Percentiles rank a stretch among this genome's conserved stretches.
These are phyloP conservation scores for Exophiala bonariae DNA, from an alignment of 2,329 filamentous ascomycete species.

Conservation along the genomic window DNA sequence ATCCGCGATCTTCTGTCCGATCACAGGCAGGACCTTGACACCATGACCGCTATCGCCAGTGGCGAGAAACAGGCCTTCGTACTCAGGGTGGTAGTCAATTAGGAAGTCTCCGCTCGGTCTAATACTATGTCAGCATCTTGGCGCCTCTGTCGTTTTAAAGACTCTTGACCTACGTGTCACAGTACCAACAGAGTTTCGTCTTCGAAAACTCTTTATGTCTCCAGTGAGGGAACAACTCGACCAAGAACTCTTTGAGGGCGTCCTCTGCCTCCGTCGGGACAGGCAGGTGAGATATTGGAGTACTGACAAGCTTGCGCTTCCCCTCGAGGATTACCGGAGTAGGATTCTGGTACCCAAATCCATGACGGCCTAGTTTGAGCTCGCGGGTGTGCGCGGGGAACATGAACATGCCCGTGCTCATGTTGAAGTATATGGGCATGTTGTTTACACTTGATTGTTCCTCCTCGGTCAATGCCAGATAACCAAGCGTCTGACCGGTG, in stretches of 20 bases:
- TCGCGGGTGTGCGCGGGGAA: conserved; percentile 49
- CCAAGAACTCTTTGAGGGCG: conserved; percentile 1
- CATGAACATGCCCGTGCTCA: conserved; percentile 51
- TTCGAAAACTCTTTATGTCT: background rate
- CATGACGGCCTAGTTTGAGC: conserved; percentile 70
- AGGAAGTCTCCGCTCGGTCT: conserved; percentile 9
- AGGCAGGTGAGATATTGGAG: too few species aligned
- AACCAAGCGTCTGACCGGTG: conserved; percentile 78
- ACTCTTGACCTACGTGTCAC: too few species aligned
- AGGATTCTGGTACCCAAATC: conserved; percentile 59
- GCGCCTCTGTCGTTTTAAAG: too few species aligned
- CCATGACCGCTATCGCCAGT: conserved; percentile 51
- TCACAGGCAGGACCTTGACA: conserved; percentile 53
- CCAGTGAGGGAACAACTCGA: background rate
- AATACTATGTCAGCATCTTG: background rate
- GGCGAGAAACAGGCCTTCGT: conserved; percentile 43
- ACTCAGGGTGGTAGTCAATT: conserved; percentile 3
- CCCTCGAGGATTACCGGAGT: conserved; percentile 1
- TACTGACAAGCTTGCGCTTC: too few species aligned
- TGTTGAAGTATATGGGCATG: conserved; percentile 62
- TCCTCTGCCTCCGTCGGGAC: conserved; percentile 1
- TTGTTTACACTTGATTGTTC: conserved; percentile 66
- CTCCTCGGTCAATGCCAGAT: conserved; percentile 69
- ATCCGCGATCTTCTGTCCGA: conserved; percentile 51
- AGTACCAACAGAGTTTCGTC: background rate